Base-by-base conservation (phyloP, 139 green algal species). In the Parachlorella kessleri region DNA sequence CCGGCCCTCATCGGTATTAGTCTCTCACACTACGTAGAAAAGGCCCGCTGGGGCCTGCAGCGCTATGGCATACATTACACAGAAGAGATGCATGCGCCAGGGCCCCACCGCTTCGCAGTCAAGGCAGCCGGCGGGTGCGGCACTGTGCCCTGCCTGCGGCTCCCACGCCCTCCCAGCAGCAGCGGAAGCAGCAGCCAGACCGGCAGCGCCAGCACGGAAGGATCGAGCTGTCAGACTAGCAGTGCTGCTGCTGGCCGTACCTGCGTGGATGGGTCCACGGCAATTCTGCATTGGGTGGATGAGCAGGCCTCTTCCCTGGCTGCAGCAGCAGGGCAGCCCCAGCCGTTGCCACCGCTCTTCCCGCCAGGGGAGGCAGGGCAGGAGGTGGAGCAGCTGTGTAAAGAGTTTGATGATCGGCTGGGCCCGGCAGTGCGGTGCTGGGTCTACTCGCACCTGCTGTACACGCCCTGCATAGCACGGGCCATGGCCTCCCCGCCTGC, bases 371-470 rank as follows among this genome's bases (percentile, higher is more conserved):
- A 26, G 1, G 55, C 21, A 2, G 72, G 54, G 4, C 35, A 37
- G 1, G 37, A 78, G 32, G 73, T 78, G 55, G 59, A 63, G n/a
- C 73, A 30, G 37, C 64, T 70, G 37, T 55, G 39, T 7, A 2
- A 5, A 4, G 8, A 23, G 18, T 70, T 78, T 39, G 73, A 78
- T 33, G 63, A 38, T 18, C 28, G 7, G 55, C 59, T 78, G 10
- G 73, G 73, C 1, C 55, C 38, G 1, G 38, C 55, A 4, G 64
- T 59, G 4, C 73, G 73, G 14, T 8, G 32, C 26, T 78, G 55
- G 55, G 73, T 37, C 38, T 78, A 78, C 38, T 78, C 73, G 10
- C 59, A 71, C 73, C 38, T 78, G 14, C 55, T 78, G 8, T 78
- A 65, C 73, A 78, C 53, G 0, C 55, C 37, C 3, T 3, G 21